Conservation (phyloP, 176 grass and related monocot species). For the bread wheat (Triticum aestivum) region DNA sequence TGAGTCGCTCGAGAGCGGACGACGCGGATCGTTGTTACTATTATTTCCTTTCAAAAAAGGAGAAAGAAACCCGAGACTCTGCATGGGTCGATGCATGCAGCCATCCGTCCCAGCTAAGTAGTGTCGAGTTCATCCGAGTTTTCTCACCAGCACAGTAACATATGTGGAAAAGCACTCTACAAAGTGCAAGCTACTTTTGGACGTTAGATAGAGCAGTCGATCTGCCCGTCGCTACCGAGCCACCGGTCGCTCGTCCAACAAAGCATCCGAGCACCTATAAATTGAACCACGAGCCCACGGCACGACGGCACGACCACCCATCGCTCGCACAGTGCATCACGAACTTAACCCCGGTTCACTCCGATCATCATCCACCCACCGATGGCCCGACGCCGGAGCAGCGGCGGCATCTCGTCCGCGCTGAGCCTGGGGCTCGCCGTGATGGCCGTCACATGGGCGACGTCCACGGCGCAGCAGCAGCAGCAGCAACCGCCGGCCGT, state of each 20-base stretch:
- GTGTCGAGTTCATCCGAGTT: background rate
- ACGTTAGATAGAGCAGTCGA: slow-evolving; percentile 25
- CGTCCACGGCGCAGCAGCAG: slow-evolving; percentile 41
- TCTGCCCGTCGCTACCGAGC: slow-evolving; percentile 7
- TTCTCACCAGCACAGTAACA: background rate
- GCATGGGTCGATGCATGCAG: too few relatives aligned
- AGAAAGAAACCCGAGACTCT: too few relatives aligned
- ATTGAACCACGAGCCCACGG: background rate
- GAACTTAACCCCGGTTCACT: background rate
- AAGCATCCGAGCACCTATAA: background rate
- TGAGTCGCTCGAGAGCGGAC: too few relatives aligned
- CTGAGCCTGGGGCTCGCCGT: slow-evolving; percentile 29
- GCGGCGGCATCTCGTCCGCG: background rate
- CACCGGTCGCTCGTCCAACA: background rate
- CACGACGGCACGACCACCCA: background rate
- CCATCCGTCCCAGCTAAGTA: too few relatives aligned
- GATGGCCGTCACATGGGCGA: background rate
- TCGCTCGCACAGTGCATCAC: background rate
- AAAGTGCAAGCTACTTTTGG: background rate
- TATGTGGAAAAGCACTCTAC: background rate
- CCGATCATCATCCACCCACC: background rate
- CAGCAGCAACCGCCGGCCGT: background rate
- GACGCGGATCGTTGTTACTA: too few relatives aligned
- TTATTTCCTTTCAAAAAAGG: too few relatives aligned
- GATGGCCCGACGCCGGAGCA: background rate